phyloP scores from a whole-genome alignment of 2,329 filamentous ascomycete genomes.

The Rachicladosporium sp. region DNA sequence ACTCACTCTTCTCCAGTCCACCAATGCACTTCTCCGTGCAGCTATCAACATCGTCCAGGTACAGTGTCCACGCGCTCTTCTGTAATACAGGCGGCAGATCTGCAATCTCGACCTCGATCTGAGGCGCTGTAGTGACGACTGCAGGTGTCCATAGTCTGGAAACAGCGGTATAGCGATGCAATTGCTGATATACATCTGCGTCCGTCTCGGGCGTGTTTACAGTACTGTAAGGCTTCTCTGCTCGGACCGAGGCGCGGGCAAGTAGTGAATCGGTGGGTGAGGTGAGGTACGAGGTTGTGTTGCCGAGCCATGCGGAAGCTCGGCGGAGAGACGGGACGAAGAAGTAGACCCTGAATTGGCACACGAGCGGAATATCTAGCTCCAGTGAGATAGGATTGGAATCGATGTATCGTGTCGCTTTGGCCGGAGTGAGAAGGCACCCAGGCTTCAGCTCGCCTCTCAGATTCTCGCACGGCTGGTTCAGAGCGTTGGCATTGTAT shows the following conservation, averaged over 20 bases:
- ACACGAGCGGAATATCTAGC: slow-evolving; percentile 63
- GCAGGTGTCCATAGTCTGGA: slow-evolving; percentile 59
- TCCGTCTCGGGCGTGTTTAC: slow-evolving; percentile 46
- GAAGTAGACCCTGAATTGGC: slow-evolving; percentile 66
- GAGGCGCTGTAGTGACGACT: slow-evolving; percentile 53
- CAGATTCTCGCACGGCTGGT: slow-evolving; percentile 18
- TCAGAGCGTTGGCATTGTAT: slow-evolving; percentile 53
- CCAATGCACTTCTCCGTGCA: slow-evolving; percentile 62
- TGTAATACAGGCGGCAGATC: slow-evolving; percentile 51
- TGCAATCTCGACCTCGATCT: slow-evolving; percentile 51
- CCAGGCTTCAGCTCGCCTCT: slow-evolving; percentile 15
- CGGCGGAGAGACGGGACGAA: slow-evolving; percentile 51
- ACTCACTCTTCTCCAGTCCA: slow-evolving; percentile 42
- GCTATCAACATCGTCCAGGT: slow-evolving; percentile 44
- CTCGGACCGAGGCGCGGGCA: slow-evolving; percentile 46
- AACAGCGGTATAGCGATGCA: slow-evolving; percentile 55
- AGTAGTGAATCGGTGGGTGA: slow-evolving; percentile 40
- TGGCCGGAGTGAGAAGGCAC: slow-evolving; percentile 50
- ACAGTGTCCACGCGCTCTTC: slow-evolving; percentile 58
- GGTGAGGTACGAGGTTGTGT: slow-evolving; percentile 45
- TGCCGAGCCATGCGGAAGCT: slow-evolving; percentile 45
- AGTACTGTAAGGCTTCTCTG: slow-evolving; percentile 48
- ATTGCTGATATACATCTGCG: slow-evolving; percentile 54
- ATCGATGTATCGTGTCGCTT: slow-evolving; percentile 62
- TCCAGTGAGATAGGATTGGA: slow-evolving; percentile 68